Evolutionary conservation across 169 alveolate species (phyloP), one percentile per base, ranked within the genome.

Genomic region (Plasmodium berghei): DNA sequence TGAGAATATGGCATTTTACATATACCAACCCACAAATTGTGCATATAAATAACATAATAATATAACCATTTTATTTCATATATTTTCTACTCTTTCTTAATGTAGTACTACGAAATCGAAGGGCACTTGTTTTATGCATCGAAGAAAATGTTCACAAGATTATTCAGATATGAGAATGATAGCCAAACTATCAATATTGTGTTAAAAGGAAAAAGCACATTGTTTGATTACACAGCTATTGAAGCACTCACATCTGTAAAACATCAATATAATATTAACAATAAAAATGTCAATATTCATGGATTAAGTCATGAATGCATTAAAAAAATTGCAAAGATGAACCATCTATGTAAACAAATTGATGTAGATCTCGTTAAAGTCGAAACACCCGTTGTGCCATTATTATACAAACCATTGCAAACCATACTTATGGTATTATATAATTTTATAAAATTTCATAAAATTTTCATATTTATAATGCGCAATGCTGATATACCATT

Each of bases 311-410:
- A 95, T 67, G 97, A 95, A 16, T 95, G 97, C 64, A 87, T 93
- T 71, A 95, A 95, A 75, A 95, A 93, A 94, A 95, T 95, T n/a
- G 97, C 96, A 5, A 95, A 95, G 92, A 94, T 94, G 96, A 95
- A 94, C 52, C 96, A 94, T 59, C 70, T 95, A 61, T 73, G 93
- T 71, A 83, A 95, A 62, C 95, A 94, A 85, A 93, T 95, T 92
- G 97, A 95, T 58, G 94, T 91, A 80, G 97, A 95, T 26, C 73
- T 95, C 42, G 95, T 95, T 20, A 95, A 93, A 46, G 85, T 95
- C 58, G 94, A 94, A 34, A 80, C 96, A n/a, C 97, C 97, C 6
- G 93, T 92, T 52, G 93, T 95, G 1, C 97, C 96, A 10, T 85
- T 94, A 49, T 77, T 95, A 59, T 94, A 92, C 80, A 59, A 80